These are phyloP conservation scores for Penicillium bovifimosum DNA, from an alignment of 495 filamentous ascomycete genomes.

Conservation along the genomic window DNA sequence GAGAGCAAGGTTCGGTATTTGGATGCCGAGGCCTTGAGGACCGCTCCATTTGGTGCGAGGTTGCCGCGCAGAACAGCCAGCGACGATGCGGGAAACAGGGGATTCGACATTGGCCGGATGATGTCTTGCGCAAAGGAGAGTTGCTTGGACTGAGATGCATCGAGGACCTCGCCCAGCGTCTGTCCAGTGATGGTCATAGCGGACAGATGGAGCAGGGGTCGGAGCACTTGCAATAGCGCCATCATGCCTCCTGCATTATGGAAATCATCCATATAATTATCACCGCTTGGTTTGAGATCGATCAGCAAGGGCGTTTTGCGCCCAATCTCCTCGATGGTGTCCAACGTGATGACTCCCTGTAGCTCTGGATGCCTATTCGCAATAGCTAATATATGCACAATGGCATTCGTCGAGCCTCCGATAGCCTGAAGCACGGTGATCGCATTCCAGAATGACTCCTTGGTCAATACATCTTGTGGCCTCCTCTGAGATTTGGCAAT, in stretches of 20 bases:
- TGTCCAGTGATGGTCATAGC: slow-evolving; percentile 54
- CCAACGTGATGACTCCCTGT: slow-evolving; percentile 49
- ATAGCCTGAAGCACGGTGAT: slow-evolving; percentile 65
- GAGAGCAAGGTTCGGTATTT: slow-evolving; percentile 46
- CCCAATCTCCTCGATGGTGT: slow-evolving; percentile 57
- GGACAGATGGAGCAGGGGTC: slow-evolving; percentile 52
- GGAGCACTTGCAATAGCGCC: slow-evolving; percentile 49
- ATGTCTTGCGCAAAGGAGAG: slow-evolving; percentile 38
- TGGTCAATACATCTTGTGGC: slow-evolving; percentile 53
- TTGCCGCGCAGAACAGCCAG: slow-evolving; percentile 53
- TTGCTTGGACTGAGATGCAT: slow-evolving; percentile 38
- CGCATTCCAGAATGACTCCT: slow-evolving; percentile 61
- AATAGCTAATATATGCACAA: slow-evolving; percentile 63
- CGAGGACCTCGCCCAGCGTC: slow-evolving; percentile 53
- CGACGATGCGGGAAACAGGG: slow-evolving; percentile 51
- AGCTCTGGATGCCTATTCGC: slow-evolving; percentile 53
- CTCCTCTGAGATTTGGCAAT: slow-evolving; percentile 34
- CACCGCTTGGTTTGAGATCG: slow-evolving; percentile 62
- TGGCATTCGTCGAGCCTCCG: slow-evolving; percentile 63
- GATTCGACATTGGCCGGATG: slow-evolving; percentile 47
- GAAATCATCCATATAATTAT: slow-evolving; percentile 69
- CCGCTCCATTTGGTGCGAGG: slow-evolving; percentile 51
- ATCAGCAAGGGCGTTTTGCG: slow-evolving; percentile 54
- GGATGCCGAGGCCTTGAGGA: slow-evolving; percentile 60
- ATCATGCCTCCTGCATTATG: slow-evolving; percentile 64